Conservation (phyloP, 306 rosid genomes). For the Senna siamea region DNA sequence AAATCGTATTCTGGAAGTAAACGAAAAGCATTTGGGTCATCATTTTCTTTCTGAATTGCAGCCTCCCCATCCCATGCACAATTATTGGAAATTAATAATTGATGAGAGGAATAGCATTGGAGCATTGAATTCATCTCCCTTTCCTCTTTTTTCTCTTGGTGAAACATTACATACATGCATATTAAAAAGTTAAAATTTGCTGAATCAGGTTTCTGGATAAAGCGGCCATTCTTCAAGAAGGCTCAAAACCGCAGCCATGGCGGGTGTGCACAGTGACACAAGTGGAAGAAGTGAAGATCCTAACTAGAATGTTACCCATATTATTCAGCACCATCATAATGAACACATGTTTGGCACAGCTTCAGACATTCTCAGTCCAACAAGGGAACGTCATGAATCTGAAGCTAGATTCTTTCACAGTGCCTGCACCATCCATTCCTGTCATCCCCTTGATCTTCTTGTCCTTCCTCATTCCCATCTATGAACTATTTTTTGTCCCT, state of each 20-base stretch:
- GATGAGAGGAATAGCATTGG: not conserved
- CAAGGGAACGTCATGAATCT: conserved; percentile 73
- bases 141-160: not conserved
- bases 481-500: conserved; percentile 77
- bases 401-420: conserved; percentile 53
- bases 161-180: not conserved
- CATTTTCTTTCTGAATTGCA: not conserved
- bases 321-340: conserved; percentile 75
- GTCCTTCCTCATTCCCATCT: conserved; percentile 64
- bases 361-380: conserved; percentile 83
- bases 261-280: conserved; percentile 81
- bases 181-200: conserved; percentile 22
- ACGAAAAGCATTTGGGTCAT: conserved; percentile 7
- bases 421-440: conserved; percentile 81
- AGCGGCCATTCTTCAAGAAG: conserved; percentile 64
- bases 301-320: conserved; percentile 81
- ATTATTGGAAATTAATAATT: conserved; percentile 36
- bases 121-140: conserved; percentile 18
- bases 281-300: conserved; percentile 85
- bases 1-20: not conserved
- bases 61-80: conserved; percentile 25
- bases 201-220: conserved; percentile 67
- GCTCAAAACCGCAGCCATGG: conserved; percentile 54
- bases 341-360: conserved; percentile 92
- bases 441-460: conserved; percentile 74